Base-by-base conservation (phyloP, 1,284 basidiomycete species). In the Cystobasidiaceae sp. region DNA sequence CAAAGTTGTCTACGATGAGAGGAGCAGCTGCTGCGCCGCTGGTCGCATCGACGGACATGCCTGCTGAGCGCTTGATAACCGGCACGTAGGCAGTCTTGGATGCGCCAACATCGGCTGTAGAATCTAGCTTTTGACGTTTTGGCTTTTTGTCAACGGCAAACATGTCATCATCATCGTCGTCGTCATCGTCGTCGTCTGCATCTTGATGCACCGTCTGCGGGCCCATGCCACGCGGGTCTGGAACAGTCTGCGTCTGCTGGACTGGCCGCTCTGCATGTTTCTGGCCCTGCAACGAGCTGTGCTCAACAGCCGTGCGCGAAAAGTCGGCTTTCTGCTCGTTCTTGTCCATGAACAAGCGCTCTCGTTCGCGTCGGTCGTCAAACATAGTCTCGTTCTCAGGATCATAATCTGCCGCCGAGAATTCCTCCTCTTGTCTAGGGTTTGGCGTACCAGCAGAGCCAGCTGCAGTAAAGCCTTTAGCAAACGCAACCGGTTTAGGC, bases 91-190 rank as follows among this genome's bases (percentile, higher is more conserved):
- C 71, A 17, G 25, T 30, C 6, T 51, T 39, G 27, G 30, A 9
- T 37, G 43, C 28, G 15, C n/a, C 13, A 39, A 55, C 50, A 56
- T 50, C 60, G 21, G 28, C 21, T 66, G 55, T 67, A 70, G 17
- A 28, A 17, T 49, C 86, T 51, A 81, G 81, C 72, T 82, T 84
- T 71, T 77, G 79, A 71, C 77, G 79, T 74, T 82, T 81, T 11
- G 74, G 74, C 33, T 79, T 79, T 2, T 81, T 76, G 27, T 80
- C 79, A 34, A 88, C 80, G 9, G 89, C 86, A 73, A 94, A 94
- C 90, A 93, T 90, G 75, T 93, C 89, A 68, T 91, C 81, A 50
- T 92, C 88, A 7, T 81, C 80, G 4, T 77, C 75, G 11, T 88
- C 88, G 9, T 86, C 85, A 11, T 85, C 85, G 11, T 84, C 85